These are phyloP conservation scores for Microthyrium microscopicum DNA, from an alignment of 2,329 filamentous ascomycete genomes.

Conservation along the genomic window DNA sequence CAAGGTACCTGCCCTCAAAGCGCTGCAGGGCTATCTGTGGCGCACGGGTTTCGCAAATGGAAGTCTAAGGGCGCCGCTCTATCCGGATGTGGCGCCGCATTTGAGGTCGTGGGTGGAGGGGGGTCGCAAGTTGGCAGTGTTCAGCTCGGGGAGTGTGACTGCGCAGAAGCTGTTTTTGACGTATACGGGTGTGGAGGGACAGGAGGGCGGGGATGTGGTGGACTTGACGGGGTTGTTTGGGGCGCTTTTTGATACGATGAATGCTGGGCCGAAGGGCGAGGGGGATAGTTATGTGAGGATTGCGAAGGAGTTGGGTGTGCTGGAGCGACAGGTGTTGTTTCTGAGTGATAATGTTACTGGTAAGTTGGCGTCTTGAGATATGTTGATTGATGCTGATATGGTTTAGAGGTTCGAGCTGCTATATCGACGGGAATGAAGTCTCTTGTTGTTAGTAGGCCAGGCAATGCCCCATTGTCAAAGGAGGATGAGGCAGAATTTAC, in stretches of 20 bases:
- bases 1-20: constrained; percentile 11
- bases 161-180: constrained; percentile 68
- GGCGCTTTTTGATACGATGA: constrained; percentile 54
- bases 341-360: constrained; percentile 60
- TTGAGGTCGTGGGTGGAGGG: constrained; percentile 43
- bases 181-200: constrained; percentile 26
- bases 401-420: constrained; percentile 28
- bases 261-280: constrained; percentile 59
- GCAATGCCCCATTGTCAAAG: constrained; percentile 39
- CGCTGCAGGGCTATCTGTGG: constrained; percentile 50
- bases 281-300: constrained; percentile 51
- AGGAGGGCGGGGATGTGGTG: constrained; percentile 11
- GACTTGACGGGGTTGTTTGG: constrained; percentile 21
- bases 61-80: constrained; percentile 54
- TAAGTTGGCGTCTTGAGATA: constrained; percentile 13
- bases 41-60: constrained; percentile 54
- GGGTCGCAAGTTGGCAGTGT: constrained; percentile 49
- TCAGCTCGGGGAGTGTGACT: constrained; percentile 64
- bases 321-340: constrained; percentile 48
- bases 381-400: constrained; percentile 11
- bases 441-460: constrained; percentile 40
- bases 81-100: constrained; percentile 52
- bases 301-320: constrained; percentile 29
- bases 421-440: constrained; percentile 24
- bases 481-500: constrained; percentile 1